A percentile compares a stretch with the other conserved stretches of the same genome.
phyloP scores from a whole-genome alignment of 1,139 yeast species.

The Debaryomyces sp. region DNA sequence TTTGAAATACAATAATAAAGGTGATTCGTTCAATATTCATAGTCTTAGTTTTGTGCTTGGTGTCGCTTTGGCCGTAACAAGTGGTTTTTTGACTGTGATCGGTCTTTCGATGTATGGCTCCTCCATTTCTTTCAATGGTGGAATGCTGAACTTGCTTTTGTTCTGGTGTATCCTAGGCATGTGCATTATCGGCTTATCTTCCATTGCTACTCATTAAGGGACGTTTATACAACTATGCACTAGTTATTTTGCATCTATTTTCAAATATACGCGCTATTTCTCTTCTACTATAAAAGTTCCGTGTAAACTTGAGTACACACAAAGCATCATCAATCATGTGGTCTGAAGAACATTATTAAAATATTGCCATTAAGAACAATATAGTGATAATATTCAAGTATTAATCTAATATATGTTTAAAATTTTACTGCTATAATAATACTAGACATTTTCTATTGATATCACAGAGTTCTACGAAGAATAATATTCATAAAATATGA shows the following conservation, averaged over 20 bases:
- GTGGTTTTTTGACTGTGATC: slow-evolving; percentile 82
- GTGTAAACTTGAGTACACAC: neutral
- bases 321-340: slow-evolving; percentile 7
- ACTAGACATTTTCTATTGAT: neutral
- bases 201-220: slow-evolving; percentile 11
- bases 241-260: slow-evolving; percentile 6
- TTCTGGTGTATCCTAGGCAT: slow-evolving; percentile 57
- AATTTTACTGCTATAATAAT: neutral
- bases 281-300: neutral
- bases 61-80: slow-evolving; percentile 66
- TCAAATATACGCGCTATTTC: slow-evolving; percentile 4
- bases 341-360: slow-evolving; percentile 1
- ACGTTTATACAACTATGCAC: neutral
- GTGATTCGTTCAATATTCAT: slow-evolving; percentile 31
- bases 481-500: slow-evolving; percentile 26
- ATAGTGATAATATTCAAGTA: neutral
- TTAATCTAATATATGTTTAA: slow-evolving; percentile 4
- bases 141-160: slow-evolving; percentile 54
- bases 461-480: neutral
- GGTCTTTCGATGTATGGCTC: slow-evolving; percentile 86
- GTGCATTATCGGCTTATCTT: slow-evolving; percentile 36
- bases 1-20: slow-evolving; percentile 42
- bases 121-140: slow-evolving; percentile 66
- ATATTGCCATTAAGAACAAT: slow-evolving; percentile 2
- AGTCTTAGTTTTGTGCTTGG: slow-evolving; percentile 58